Evolutionary conservation across 192 early-diverging fungal species (phyloP).

Genomic region (Glomus cerebriforme): DNA sequence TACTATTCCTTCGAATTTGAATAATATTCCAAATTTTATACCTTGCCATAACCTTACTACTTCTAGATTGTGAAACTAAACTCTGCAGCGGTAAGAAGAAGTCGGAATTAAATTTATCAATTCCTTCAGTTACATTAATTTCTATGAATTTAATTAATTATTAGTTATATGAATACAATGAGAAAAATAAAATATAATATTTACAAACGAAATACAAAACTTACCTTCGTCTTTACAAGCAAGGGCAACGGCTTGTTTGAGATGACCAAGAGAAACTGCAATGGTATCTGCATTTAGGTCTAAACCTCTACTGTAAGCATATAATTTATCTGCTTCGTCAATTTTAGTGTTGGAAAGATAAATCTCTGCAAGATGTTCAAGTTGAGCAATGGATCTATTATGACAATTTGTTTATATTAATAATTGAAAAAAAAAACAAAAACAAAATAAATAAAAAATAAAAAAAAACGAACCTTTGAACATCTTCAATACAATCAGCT

Average conservation of each 20-base stretch:
- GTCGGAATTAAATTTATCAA: conserved; percentile 48
- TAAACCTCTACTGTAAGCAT: conserved; percentile 49
- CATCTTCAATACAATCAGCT: conserved; percentile 62
- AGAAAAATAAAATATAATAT: background rate
- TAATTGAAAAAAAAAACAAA: background rate
- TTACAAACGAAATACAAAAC: conserved; percentile 3
- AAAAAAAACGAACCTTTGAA: conserved; percentile 51
- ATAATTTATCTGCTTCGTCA: conserved; percentile 56
- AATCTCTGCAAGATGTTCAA: conserved; percentile 66
- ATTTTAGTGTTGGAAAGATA: conserved; percentile 54
- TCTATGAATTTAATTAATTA: conserved; percentile 31
- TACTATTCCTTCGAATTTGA: background rate
- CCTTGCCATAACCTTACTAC: conserved; percentile 60
- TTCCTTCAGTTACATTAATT: conserved; percentile 43
- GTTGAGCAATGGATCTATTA: conserved; percentile 63
- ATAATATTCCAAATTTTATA: conserved; percentile 22
- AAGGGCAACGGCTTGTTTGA: conserved; percentile 42
- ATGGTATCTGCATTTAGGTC: conserved; percentile 72
- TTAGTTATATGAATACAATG: no score
- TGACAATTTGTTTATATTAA: no score
- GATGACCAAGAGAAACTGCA: conserved; percentile 56
- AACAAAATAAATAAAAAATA: background rate
- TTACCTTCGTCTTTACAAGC: conserved; percentile 43
- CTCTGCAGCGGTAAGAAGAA: conserved; percentile 47
- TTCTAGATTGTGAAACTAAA: conserved; percentile 47